Evolutionary conservation across 129 eudicot species (phyloP).

Genomic region (Solidago caesia): DNA sequence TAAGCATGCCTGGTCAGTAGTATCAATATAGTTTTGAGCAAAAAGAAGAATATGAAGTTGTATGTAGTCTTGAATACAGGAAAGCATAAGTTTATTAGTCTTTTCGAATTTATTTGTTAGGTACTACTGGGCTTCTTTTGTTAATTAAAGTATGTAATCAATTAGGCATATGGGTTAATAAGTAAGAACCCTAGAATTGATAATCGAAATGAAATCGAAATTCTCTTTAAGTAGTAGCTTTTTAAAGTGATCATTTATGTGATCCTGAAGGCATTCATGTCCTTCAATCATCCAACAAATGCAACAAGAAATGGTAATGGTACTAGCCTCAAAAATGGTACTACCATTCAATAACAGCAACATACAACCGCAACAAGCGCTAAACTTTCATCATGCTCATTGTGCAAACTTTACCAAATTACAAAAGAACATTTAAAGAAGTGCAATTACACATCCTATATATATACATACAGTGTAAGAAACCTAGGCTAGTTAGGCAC

Average conservation of each 20-base stretch:
- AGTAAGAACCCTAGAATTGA: slow-evolving; percentile 22
- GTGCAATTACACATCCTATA: slow-evolving; percentile 44
- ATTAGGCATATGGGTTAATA: slow-evolving; percentile 22
- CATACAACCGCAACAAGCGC: slow-evolving; percentile 19
- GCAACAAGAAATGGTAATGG: neutral
- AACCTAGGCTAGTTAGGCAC: slow-evolving; percentile 39
- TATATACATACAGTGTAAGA: slow-evolving; percentile 33
- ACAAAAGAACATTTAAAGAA: slow-evolving; percentile 23
- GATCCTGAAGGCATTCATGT: neutral
- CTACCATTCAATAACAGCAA: slow-evolving; percentile 25
- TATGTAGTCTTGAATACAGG: slow-evolving; percentile 21
- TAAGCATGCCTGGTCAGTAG: slow-evolving; percentile 29
- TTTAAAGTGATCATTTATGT: neutral
- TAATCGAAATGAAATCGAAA: slow-evolving; percentile 17
- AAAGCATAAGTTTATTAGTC: slow-evolving; percentile 14
- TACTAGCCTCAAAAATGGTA: slow-evolving; percentile 29
- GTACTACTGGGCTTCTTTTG: too few relatives aligned
- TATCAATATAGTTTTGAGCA: slow-evolving; percentile 18
- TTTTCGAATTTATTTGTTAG: neutral
- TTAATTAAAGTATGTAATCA: slow-evolving; percentile 27
- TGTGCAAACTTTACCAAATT: slow-evolving; percentile 36
- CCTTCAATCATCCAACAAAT: slow-evolving; percentile 1
- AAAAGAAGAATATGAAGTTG: slow-evolving; percentile 28
- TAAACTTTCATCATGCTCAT: slow-evolving; percentile 29
- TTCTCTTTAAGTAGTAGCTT: slow-evolving; percentile 2